Base-by-base conservation (phyloP, 176 grass and related monocot species). In the Oryza brachyantha region DNA sequence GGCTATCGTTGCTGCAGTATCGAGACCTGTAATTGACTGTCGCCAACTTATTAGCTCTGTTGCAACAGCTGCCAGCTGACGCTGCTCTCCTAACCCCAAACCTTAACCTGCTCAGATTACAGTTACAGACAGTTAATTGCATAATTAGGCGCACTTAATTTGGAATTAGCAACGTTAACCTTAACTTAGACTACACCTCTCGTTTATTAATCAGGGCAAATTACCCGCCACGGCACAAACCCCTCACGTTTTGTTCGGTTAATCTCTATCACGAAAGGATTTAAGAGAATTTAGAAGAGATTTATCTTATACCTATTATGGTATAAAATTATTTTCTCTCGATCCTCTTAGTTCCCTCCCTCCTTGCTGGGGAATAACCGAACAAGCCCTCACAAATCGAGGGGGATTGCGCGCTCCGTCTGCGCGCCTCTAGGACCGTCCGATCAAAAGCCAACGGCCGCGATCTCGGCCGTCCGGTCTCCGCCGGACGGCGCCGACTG, bases 11-110 rank as follows among this genome's bases (percentile, higher is more conserved):
- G 45, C 45, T 48, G 32, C 31, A 9, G 34, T 29, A n/a, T n/a
- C n/a, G n/a, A 6, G 35, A 32, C 64, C 1, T 41, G 35, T 16
- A 16, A 13, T n/a, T 45, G 3, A 16, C 27, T 24, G 37, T 46
- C 19, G 29, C 63, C 42, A 79, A 37, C 41, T 50, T 35, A 10
- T 5, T 36, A 32, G 41, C 60, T 12, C 7, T 16, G 34, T 40
- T 74, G 81, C 71, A 67, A 75, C 81, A 42, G 71, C 81, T 31
- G 46, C 71, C 60, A 41, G 70, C 2, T 35, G 61, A 62, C 36
- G 58, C 0, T 35, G 62, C 41, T 13, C 41, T 43, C 13, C 41
- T 43, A 3, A 1, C 41, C 13, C 41, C 1, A 43, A 43, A 7
- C 31, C n/a, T n/a, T n/a, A n/a, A n/a, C n/a, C n/a, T 36, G 42